Evolutionary conservation across 2,329 filamentous ascomycete genomes (phyloP), one percentile per base, ranked within the genome.

Genomic region (Fusarium neocosmosporiellum): DNA sequence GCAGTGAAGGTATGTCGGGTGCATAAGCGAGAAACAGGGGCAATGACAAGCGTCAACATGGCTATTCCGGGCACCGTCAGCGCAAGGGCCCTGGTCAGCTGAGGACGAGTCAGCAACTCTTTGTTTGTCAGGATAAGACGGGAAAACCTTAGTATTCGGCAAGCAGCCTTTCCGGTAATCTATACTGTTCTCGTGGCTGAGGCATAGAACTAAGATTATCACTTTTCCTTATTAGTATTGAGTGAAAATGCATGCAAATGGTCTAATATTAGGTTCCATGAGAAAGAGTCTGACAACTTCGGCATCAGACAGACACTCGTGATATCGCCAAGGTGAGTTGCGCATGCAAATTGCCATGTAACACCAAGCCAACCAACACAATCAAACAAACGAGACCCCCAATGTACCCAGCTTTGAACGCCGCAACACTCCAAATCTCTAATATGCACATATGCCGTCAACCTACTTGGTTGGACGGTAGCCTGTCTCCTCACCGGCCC

Each of bases 401-500:
- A 31, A 27, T 33, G 31, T 13, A 33, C 31, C 31, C 13, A 13
- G 13, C 16, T 48, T n/a, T 29, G 18, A 50, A 50, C 46, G 46
- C 46, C 46, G 10, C 3, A 29, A 48, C 41, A 10, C 14, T 24
- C 20, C 20, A 43, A 46, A 24, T n/a, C 27, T 31, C 24, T 36
- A 34, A 54, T 24, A 20, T 36, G 31, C 11, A 13, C 31, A 16
- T 20, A 11, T 13, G 9, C 7, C 22, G 4, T n/a, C 5, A 13
- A 41, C 29, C 61, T 71, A 67, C 41, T 75, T 76, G 5, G 73
- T 53, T 20, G 77, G 76, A 18, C 73, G 75, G 70, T 80, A 78
- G 4, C 68, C 67, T 10, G 74, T 66, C 71, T 82, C 80, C 9
- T 77, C 73, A 8, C 76, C 75, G 10, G 72, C 65, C 80, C 80